These are phyloP conservation scores for Ogataea trehaloabstinens DNA, from an alignment of 805 yeast species.

Conservation along the genomic window DNA sequence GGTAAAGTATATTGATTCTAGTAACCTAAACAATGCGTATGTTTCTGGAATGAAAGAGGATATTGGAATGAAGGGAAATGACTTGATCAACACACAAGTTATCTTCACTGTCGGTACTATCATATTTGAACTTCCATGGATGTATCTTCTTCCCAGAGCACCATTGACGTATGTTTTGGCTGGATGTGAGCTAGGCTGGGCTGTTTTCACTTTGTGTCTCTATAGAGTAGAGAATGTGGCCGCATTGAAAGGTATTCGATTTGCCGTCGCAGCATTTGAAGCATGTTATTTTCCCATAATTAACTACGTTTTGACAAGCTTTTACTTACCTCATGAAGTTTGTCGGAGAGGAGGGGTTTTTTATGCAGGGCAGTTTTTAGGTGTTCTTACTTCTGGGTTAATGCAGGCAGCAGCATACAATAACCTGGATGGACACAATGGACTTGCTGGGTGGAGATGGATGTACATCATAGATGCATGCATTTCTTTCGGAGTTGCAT, in stretches of 20 bases:
- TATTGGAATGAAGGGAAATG: slow-evolving; percentile 24
- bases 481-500: background rate
- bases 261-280: slow-evolving; percentile 35
- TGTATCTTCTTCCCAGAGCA: slow-evolving; percentile 48
- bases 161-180: slow-evolving; percentile 45
- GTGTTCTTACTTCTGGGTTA: background rate
- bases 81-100: slow-evolving; percentile 55
- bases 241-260: slow-evolving; percentile 25
- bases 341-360: slow-evolving; percentile 35
- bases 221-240: background rate
- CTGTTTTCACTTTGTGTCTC: background rate
- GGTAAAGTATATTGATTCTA: slow-evolving; percentile 58
- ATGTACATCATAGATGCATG: background rate
- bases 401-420: background rate
- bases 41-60: slow-evolving; percentile 62
- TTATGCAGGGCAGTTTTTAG: slow-evolving; percentile 23
- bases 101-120: slow-evolving; percentile 45
- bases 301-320: slow-evolving; percentile 33
- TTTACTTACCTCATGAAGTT: slow-evolving; percentile 35
- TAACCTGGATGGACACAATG: background rate
- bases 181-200: slow-evolving; percentile 25
- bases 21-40: slow-evolving; percentile 52
- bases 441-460: background rate
- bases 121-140: slow-evolving; percentile 60
- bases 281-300: slow-evolving; percentile 36